phyloP scores from a whole-genome alignment of 163 green algal genomes.

The Chlamydomonas reinhardtii region DNA sequence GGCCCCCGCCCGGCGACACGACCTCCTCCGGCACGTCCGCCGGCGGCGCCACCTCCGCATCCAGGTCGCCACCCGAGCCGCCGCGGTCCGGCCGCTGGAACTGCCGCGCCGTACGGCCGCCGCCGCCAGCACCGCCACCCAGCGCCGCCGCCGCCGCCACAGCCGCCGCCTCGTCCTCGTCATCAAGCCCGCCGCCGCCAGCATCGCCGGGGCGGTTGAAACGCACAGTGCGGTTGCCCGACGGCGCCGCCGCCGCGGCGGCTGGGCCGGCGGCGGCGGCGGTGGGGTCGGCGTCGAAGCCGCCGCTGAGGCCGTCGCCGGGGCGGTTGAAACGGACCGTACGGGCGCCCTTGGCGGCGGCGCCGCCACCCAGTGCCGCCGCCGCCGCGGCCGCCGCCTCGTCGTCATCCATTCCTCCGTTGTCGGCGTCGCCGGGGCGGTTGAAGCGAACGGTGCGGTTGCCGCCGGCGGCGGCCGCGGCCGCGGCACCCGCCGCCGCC shows the following conservation, averaged over 20 bases:
- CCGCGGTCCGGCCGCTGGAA: background rate
- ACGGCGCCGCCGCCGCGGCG: background rate
- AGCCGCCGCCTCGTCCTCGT: background rate
- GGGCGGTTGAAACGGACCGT: background rate
- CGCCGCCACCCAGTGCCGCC: too few relatives aligned
- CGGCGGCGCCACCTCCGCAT: background rate
- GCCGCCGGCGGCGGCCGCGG: background rate
- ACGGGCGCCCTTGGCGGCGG: background rate
- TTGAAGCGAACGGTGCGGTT: background rate
- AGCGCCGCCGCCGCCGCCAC: background rate
- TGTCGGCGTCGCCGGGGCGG: conserved; percentile 8
- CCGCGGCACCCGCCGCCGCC: background rate
- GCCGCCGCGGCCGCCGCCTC: background rate
- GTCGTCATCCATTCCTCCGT: conserved; percentile 10
- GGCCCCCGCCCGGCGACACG: too few relatives aligned
- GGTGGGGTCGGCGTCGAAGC: background rate
- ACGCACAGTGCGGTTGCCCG: background rate
- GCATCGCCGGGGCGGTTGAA: background rate
- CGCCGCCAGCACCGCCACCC: background rate
- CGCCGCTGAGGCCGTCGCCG: background rate
- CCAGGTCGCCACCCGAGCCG: background rate
- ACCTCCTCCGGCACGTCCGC: background rate
- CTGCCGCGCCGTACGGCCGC: background rate
- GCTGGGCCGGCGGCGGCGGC: background rate
- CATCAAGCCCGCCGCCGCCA: background rate